Evolutionary conservation across 2,329 filamentous ascomycete genomes (phyloP).

Genomic region (Aspergillus hiratsukae): DNA sequence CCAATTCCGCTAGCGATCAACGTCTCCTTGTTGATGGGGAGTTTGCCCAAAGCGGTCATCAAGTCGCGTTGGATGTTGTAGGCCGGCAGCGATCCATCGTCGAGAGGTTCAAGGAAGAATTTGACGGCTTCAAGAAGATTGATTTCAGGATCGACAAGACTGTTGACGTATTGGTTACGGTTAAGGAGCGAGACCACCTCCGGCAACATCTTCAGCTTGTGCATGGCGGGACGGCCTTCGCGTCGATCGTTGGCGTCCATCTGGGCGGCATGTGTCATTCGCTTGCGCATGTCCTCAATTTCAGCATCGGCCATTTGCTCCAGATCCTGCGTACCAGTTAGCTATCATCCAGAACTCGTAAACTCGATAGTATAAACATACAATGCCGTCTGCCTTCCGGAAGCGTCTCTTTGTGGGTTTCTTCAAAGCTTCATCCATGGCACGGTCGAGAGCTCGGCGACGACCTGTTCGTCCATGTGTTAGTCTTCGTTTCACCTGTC

Average conservation of each 20-base stretch:
- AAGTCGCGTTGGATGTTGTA: constrained; percentile 97
- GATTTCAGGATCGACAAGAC: constrained; percentile 87
- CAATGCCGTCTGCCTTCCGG: constrained; percentile 82
- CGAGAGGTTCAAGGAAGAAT: constrained; percentile 94
- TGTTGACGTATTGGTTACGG: constrained; percentile 74
- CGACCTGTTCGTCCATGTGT: constrained; percentile 46
- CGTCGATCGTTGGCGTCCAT: constrained; percentile 79
- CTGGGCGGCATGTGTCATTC: constrained; percentile 87
- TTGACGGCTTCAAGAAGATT: constrained; percentile 93
- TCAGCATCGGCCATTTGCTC: constrained; percentile 87
- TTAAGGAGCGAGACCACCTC: constrained; percentile 86
- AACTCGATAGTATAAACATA: constrained; percentile 42
- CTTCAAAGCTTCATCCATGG: constrained; percentile 85
- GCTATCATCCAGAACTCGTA: neutral
- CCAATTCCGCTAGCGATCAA: constrained; percentile 89
- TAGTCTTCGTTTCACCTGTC: constrained; percentile 1
- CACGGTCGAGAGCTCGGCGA: constrained; percentile 75
- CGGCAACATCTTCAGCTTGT: constrained; percentile 91
- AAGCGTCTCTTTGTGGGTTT: constrained; percentile 66
- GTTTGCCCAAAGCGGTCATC: constrained; percentile 70
- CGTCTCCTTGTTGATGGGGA: constrained; percentile 87
- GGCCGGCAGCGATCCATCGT: constrained; percentile 87
- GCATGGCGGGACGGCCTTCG: constrained; percentile 72
- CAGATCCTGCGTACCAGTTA: constrained; percentile 59
- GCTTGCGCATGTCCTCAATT: constrained; percentile 78